Conservation (phyloP, 2,329 filamentous ascomycete genomes). For the Aspergillus spinulosporus region DNA sequence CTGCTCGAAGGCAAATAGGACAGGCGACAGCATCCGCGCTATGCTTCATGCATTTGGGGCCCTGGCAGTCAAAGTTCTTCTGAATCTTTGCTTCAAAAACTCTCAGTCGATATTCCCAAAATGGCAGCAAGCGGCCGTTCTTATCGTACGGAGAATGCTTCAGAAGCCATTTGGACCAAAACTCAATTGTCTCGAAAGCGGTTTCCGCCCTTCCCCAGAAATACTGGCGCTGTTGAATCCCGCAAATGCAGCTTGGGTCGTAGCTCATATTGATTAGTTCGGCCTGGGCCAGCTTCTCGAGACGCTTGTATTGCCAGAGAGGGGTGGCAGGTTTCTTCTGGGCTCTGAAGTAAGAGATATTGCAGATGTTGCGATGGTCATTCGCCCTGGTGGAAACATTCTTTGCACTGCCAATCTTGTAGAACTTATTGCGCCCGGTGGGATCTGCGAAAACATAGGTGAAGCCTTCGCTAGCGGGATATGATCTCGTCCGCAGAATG, state of each 20-base stretch:
- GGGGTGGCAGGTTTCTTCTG: slow-evolving; percentile 4
- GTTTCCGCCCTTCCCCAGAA: slow-evolving; percentile 11
- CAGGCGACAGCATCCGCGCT: slow-evolving; percentile 8
- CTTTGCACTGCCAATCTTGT: slow-evolving; percentile 18
- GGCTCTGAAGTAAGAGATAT: not conserved
- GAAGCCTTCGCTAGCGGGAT: slow-evolving; percentile 10
- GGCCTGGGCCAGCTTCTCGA: slow-evolving; percentile 17
- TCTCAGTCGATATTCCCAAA: slow-evolving; percentile 18
- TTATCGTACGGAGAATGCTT: slow-evolving; percentile 13
- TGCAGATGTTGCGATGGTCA: slow-evolving; percentile 14
- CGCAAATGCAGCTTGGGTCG: slow-evolving; percentile 11
- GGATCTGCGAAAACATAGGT: slow-evolving; percentile 16
- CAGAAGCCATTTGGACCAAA: slow-evolving; percentile 19
- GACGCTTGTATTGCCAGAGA: slow-evolving; percentile 14
- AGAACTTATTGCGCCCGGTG: slow-evolving; percentile 13
- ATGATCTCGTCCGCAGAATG: slow-evolving; percentile 10
- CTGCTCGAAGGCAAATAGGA: slow-evolving; percentile 16
- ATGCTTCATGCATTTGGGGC: not conserved
- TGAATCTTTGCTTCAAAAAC: not conserved
- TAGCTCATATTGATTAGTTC: slow-evolving; percentile 16
- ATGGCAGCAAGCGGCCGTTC: slow-evolving; percentile 12
- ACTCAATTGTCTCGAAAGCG: slow-evolving; percentile 13
- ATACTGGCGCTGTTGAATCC: slow-evolving; percentile 12
- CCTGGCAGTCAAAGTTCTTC: slow-evolving; percentile 10
- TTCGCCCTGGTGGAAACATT: slow-evolving; percentile 11